These are phyloP conservation scores for Irpex sp. DNA, from an alignment of 1,284 basidiomycete species.

Conservation along the genomic window DNA sequence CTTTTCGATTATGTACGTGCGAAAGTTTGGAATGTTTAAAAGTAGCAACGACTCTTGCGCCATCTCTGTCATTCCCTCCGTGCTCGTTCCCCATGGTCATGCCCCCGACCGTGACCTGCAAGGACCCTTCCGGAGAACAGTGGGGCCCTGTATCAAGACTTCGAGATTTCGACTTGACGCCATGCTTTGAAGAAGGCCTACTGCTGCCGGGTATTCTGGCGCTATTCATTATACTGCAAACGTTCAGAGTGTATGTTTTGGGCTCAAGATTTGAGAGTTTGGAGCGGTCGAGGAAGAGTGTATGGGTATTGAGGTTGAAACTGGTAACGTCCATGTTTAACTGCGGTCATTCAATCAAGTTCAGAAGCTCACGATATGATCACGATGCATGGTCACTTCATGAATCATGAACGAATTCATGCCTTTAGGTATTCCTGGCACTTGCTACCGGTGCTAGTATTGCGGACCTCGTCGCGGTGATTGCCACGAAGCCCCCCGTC, in stretches of 20 bases:
- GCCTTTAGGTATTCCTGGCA: constrained; percentile 39
- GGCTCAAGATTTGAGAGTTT: constrained; percentile 21
- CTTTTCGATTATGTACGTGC: background rate
- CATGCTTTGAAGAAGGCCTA: constrained; percentile 81
- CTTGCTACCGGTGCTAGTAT: constrained; percentile 40
- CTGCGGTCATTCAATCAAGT: background rate
- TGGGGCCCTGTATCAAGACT: constrained; percentile 59
- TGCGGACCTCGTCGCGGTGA: constrained; percentile 32
- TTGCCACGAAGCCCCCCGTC: constrained; percentile 36
- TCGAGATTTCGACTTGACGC: constrained; percentile 76
- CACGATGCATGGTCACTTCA: no score
- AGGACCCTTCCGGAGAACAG: constrained; percentile 45
- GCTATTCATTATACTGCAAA: constrained; percentile 41
- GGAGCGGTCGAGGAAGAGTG: constrained; percentile 34
- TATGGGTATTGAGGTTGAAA: constrained; percentile 53
- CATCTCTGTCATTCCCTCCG: constrained; percentile 23
- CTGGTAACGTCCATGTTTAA: constrained; percentile 37
- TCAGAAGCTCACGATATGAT: background rate
- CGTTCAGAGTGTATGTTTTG: constrained; percentile 34
- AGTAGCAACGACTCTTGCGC: constrained; percentile 16
- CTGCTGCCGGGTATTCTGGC: constrained; percentile 52
- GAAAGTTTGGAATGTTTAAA: background rate
- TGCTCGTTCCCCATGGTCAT: constrained; percentile 24
- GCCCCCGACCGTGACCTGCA: constrained; percentile 30
- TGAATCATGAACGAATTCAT: background rate